Percentiles rank a stretch among this genome's conserved stretches.
Conservation (phyloP, 192 early-diverging fungal genomes). For the Podila minutissima region DNA sequence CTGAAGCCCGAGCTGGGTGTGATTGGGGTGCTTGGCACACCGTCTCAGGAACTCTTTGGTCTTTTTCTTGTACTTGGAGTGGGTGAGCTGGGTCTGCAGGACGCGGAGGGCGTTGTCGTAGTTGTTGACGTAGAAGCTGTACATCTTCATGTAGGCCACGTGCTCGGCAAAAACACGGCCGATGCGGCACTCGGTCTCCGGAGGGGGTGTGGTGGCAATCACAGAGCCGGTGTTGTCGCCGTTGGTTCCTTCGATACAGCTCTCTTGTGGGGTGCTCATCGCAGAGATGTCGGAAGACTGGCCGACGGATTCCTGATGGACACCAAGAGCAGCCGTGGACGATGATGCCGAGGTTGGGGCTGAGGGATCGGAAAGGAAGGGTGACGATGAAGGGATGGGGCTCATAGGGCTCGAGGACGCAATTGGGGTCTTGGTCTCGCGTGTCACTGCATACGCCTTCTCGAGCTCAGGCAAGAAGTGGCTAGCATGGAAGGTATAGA, state of each 20-base stretch:
- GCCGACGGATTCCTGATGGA: neutral
- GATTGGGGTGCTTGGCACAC: conserved; percentile 64
- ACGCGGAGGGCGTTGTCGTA: conserved; percentile 77
- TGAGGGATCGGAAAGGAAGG: conserved; percentile 4
- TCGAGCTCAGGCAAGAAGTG: conserved; percentile 77
- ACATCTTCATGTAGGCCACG: conserved; percentile 84
- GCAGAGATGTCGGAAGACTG: neutral
- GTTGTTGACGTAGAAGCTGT: conserved; percentile 86
- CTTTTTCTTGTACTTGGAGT: conserved; percentile 49
- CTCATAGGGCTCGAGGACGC: conserved; percentile 19
- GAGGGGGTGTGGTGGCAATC: conserved; percentile 6
- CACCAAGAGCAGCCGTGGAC: conserved; percentile 40
- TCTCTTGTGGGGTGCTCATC: neutral
- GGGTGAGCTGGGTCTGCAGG: conserved; percentile 53
- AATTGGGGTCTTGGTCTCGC: neutral
- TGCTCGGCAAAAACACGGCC: conserved; percentile 76
- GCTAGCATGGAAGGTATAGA: conserved; percentile 78
- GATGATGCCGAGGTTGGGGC: conserved; percentile 18
- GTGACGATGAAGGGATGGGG: conserved; percentile 32
- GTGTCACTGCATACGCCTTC: conserved; percentile 20
- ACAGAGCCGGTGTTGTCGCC: neutral
- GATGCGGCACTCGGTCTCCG: conserved; percentile 53
- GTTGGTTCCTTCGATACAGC: neutral
- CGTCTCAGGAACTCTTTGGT: conserved; percentile 53
- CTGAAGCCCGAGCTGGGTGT: conserved; percentile 84